Evolutionary conservation across 495 filamentous ascomycete genomes (phyloP).

Genomic region (Parachaetomium inaequale): DNA sequence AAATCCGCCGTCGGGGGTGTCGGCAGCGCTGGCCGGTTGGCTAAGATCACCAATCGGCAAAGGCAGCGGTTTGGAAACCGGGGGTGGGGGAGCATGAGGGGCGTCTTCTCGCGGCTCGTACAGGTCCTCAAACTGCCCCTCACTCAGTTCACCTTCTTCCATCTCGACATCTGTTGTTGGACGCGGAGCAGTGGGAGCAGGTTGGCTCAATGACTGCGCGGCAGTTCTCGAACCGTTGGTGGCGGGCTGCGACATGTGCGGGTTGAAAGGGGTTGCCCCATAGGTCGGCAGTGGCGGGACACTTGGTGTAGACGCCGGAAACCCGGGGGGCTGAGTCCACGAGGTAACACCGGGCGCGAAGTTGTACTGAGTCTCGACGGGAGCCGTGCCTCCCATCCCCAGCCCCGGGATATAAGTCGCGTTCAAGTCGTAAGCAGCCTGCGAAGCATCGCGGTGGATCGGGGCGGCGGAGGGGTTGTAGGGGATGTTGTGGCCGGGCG

Average conservation of each 20-base stretch:
- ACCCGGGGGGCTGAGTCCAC: conserved; percentile 16
- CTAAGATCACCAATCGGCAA: conserved; percentile 10
- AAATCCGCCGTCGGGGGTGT: conserved; percentile 32
- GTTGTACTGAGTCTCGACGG: neutral
- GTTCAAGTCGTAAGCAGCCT: conserved; percentile 39
- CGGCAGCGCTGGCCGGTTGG: conserved; percentile 22
- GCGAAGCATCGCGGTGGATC: conserved; percentile 22
- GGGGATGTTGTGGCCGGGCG: conserved; percentile 11
- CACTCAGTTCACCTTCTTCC: conserved; percentile 75
- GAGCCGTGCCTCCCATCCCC: conserved; percentile 27
- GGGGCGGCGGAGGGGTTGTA: conserved; percentile 30
- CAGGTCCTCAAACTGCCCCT: conserved; percentile 54
- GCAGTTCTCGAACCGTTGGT: neutral
- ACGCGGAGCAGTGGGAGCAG: conserved; percentile 11
- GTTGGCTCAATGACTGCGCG: conserved; percentile 13
- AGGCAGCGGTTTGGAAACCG: conserved; percentile 5
- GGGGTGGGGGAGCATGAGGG: conserved; percentile 7
- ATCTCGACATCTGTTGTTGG: conserved; percentile 31
- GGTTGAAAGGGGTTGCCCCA: neutral
- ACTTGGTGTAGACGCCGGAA: conserved; percentile 5
- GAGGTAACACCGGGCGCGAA: neutral
- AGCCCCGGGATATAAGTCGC: conserved; percentile 42
- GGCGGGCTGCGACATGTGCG: neutral
- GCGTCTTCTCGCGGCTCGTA: conserved; percentile 38
- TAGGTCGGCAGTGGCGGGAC: neutral